Evolutionary conservation across 2,329 filamentous ascomycete genomes (phyloP), one percentile per base, ranked within the genome.

Genomic region (Drechslerella coelobrocha): DNA sequence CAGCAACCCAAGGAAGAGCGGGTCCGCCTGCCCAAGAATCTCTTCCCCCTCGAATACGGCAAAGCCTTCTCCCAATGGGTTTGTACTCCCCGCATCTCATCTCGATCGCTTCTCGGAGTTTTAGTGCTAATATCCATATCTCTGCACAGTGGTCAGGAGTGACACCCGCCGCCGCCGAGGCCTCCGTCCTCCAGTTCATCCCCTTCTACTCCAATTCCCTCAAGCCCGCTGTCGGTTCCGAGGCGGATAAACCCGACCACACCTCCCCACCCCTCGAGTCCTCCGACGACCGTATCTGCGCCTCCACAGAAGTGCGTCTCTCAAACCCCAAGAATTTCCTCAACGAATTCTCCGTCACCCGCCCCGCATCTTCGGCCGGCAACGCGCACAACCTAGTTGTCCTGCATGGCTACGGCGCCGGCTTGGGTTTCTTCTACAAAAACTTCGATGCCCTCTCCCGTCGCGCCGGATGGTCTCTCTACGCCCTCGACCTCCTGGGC

Each of bases 391-490:
- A 97, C 77, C 83, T 99, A 14, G 93, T 99, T 47, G 96, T 99
- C 86, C 82, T 99, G 2, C 94, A 99, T 78, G 94, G 94, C 72
- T 99, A 99, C 79, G 94, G 94, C 50, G 94, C 94, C 1, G 94
- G 94, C 0, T 84, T 99, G 0, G 94, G 93, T 21, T 97, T 99
- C 80, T 99, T 96, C 83, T 99, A 97, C 83, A 93, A 94, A 81
- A 99, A 99, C 78, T 96, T 96, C 71, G 94, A 99, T 79, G 87
- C 88, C 4, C 81, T 99, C 31, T 92, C 89, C 48, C 87, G 92
- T 17, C 81, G 87, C 0, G 82, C 84, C 26, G 92, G 92, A 26
- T 95, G 94, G 87, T 92, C 91, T 76, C 81, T 99, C 17, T 97
- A 94, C 78, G 91, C 93, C 0, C 82, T 99, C n/a, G 93, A 99